phyloP scores from a whole-genome alignment of 2,329 filamentous ascomycete genomes.

The Cadophora sp. region DNA sequence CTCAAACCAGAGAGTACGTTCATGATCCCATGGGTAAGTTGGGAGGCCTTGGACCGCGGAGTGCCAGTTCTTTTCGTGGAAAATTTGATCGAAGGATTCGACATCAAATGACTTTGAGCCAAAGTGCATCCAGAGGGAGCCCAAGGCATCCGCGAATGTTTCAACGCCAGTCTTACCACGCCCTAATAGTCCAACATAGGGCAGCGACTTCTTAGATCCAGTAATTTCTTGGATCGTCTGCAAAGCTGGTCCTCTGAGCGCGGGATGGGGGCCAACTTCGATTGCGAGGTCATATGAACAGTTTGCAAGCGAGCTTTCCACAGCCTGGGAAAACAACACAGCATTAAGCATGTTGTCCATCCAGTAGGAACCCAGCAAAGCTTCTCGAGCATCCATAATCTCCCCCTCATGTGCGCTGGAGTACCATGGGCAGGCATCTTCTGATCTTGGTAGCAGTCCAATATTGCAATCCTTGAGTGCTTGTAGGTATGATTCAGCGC shows the following conservation, averaged over 20 bases:
- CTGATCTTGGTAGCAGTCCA: constrained; percentile 41
- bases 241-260: constrained; percentile 43
- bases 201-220: constrained; percentile 1
- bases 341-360: constrained; percentile 49
- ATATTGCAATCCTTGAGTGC: constrained; percentile 25
- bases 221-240: constrained; percentile 28
- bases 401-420: constrained; percentile 26
- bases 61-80: not conserved
- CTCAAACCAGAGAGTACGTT: constrained; percentile 28
- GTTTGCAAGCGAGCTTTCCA: constrained; percentile 36
- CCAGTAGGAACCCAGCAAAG: constrained; percentile 33
- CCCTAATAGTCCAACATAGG: constrained; percentile 24
- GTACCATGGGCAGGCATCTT: constrained; percentile 44
- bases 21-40: constrained; percentile 33
- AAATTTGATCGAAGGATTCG: constrained; percentile 1
- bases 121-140: constrained; percentile 37
- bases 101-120: constrained; percentile 32
- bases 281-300: constrained; percentile 30
- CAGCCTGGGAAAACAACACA: constrained; percentile 52
- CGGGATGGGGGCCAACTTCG: constrained; percentile 48
- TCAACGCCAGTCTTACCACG: constrained; percentile 29
- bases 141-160: constrained; percentile 33
- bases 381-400: constrained; percentile 2
- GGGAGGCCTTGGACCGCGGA: constrained; percentile 23
- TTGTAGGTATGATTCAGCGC: constrained; percentile 28